Base-by-base conservation (phyloP, 371 early-diverging fungal species). In the Mucor saturninus region DNA sequence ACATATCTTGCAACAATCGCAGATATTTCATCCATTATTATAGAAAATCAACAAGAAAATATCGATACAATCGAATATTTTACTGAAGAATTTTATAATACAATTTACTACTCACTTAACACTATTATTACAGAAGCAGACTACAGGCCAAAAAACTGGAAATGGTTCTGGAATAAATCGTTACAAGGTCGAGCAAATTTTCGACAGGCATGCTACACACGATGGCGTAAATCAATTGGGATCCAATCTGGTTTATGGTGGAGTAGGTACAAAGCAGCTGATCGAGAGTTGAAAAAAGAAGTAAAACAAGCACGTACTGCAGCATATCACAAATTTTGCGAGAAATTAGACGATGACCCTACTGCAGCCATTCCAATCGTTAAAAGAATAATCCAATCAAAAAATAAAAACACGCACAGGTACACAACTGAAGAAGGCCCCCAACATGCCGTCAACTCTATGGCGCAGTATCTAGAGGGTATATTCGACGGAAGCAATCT, bases 221-320 rank as follows among this genome's bases (percentile, higher is more conserved):
- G 42, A 1, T 56, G 56, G 56, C 38, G 29, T 14, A 39, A 54
- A 15, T 54, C 40, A 8, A 39, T 32, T 54, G 54, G 40, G 15
- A 2, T 54, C 13, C 26, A 37, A 6, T n/a, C 15, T 2, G 13
- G 11, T n/a, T 4, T 26, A 4, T 54, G 54, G 54, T 54, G 54
- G 40, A 3, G 13, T 30, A 54, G 39, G 15, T 54, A 38, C 11
- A 37, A 39, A 1, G 2, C 11, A 14, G 11, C 6, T 31, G 52
- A 51, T 31, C 30, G 32, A 28, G 9, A 51, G 0, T 4, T 51
- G 1, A 51, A 51, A 31, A 7, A 37, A 54, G 30, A 10, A 4
- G 29, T 38, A 1, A 54, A 38, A 38, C 45, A 43, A n/a, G 57
- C 43, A 0, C 57, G 30, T n/a, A 28, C 45, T n/a, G 7, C 14